A percentile compares a stretch with the other conserved stretches of the same genome.
Evolutionary conservation across 768 basidiomycete species (phyloP).

Genomic region (Lactifluus volemus): DNA sequence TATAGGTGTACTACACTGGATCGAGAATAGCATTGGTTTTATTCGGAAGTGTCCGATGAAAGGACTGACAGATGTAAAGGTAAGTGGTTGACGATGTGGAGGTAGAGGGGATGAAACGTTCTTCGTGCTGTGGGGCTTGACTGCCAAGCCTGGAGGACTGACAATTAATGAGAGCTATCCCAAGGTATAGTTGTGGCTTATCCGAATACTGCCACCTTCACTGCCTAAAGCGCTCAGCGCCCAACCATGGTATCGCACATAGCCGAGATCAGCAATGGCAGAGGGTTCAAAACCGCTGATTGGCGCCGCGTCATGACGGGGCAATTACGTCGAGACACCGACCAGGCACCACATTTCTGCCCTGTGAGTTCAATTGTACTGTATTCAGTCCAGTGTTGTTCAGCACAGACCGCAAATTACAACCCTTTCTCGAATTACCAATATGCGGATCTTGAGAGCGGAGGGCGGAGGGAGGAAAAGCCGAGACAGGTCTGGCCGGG

Average conservation of each 20-base stretch:
- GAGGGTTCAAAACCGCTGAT: background rate
- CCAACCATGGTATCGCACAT: background rate
- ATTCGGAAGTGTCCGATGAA: background rate
- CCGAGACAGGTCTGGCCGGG: background rate
- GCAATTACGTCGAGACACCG: constrained; percentile 4
- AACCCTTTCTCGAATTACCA: background rate
- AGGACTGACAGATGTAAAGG: no score
- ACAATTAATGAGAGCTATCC: background rate
- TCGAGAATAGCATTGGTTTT: background rate
- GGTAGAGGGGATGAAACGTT: background rate
- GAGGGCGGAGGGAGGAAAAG: no score
- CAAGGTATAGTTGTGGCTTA: constrained; percentile 6
- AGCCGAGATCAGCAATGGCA: background rate
- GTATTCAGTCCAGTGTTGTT: background rate
- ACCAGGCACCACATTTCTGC: background rate
- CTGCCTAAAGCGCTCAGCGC: background rate
- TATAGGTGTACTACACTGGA: constrained; percentile 6
- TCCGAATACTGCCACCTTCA: background rate
- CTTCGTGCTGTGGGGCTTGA: background rate
- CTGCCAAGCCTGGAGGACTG: no score
- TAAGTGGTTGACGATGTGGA: background rate
- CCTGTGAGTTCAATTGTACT: background rate
- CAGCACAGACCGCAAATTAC: no score
- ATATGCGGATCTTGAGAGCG: background rate
- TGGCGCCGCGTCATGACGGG: background rate